These are phyloP conservation scores for Cucurbita maxima DNA, from an alignment of 306 rosid species.

Conservation along the genomic window DNA sequence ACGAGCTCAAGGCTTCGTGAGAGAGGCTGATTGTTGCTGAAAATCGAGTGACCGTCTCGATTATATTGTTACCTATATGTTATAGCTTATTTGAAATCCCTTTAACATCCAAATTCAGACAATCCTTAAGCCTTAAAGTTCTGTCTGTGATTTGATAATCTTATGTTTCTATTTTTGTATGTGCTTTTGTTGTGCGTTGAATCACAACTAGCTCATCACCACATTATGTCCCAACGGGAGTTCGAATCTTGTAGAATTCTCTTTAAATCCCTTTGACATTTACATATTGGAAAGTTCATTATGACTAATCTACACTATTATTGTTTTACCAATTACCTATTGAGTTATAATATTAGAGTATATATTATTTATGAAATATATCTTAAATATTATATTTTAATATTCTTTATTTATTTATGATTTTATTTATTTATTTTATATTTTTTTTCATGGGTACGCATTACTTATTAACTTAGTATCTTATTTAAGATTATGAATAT, in stretches of 20 bases:
- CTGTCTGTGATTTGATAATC: background rate
- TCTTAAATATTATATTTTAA: too few relatives aligned
- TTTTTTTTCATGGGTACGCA: too few relatives aligned
- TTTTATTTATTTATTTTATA: too few relatives aligned
- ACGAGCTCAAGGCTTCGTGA: conserved; percentile 59
- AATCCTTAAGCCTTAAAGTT: background rate
- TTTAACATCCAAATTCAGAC: background rate
- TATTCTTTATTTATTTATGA: too few relatives aligned
- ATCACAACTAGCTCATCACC: background rate
- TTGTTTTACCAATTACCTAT: too few relatives aligned
- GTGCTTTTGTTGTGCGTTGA: background rate
- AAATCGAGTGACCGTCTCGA: background rate
- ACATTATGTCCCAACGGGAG: background rate
- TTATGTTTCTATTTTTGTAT: background rate
- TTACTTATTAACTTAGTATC: too few relatives aligned
- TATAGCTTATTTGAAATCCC: background rate
- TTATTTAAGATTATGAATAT: too few relatives aligned
- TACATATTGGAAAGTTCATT: background rate
- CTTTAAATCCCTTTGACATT: background rate
- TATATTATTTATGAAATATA: too few relatives aligned
- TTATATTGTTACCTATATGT: background rate
- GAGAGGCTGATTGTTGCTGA: background rate
- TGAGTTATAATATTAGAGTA: too few relatives aligned
- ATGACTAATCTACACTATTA: too few relatives aligned
- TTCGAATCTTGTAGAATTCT: background rate